These are phyloP conservation scores for Dittrichia graveolens DNA, from an alignment of 129 eudicot genomes.

Conservation along the genomic window DNA sequence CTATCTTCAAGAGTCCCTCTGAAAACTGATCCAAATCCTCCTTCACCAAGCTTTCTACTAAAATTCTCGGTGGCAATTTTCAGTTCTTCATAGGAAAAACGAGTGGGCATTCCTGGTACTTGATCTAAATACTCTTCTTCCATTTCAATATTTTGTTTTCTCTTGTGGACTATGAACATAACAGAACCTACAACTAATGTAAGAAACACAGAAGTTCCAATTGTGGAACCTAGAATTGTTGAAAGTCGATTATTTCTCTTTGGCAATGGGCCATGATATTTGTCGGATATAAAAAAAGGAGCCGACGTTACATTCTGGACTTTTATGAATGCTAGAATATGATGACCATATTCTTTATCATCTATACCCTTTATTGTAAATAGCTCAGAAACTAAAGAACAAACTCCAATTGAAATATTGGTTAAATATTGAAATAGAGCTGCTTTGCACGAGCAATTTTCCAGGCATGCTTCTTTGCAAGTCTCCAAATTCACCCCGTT, in stretches of 20 bases:
- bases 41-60: slow-evolving; percentile 49
- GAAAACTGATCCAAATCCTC: slow-evolving; percentile 48
- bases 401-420: slow-evolving; percentile 9
- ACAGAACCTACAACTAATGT: neutral
- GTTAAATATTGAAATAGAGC: slow-evolving; percentile 28
- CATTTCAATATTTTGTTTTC: neutral
- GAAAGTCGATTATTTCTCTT: neutral
- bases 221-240: neutral
- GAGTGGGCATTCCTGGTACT: slow-evolving; percentile 33
- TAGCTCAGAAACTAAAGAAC: slow-evolving; percentile 30
- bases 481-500: slow-evolving; percentile 18
- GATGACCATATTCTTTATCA: neutral
- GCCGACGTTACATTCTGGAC: slow-evolving; percentile 25
- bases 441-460: slow-evolving; percentile 46
- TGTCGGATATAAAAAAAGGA: too few species aligned
- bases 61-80: slow-evolving; percentile 38
- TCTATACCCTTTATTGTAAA: slow-evolving; percentile 21
- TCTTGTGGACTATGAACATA: neutral
- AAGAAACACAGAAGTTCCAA: slow-evolving; percentile 3
- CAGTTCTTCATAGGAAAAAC: slow-evolving; percentile 45
- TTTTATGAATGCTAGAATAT: slow-evolving; percentile 30
- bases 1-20: slow-evolving; percentile 26
- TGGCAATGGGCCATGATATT: too few species aligned
- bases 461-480: slow-evolving; percentile 43
- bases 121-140: slow-evolving; percentile 36